Evolutionary conservation across 441 rosid genomes (phyloP), one percentile per base, ranked within the genome.

Genomic region (Adansonia rubrostipa): DNA sequence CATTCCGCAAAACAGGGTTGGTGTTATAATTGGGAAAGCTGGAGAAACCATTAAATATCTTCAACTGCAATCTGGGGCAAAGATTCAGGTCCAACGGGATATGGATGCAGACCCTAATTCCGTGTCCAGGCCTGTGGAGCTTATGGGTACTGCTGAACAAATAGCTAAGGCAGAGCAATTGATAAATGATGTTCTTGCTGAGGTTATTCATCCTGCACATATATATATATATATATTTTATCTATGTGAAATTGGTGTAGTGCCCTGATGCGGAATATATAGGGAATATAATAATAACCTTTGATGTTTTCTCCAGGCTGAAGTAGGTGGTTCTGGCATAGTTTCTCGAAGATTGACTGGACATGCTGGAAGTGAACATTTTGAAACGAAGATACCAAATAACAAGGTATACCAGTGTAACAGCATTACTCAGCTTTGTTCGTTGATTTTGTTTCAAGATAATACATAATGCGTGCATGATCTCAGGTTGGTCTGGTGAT

Each of bases 401-500:
- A 93, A 96, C 78, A 96, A 93, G 98, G 99, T 94, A 85, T 67
- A 10, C 48, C 42, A 10, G 7, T 42, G 67, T 54, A 63, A 36
- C 76, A 61, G 72, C 40, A 36, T 73, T 75, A 56, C 20, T 15
- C 17, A 9, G 14, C 53, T 84, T 20, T 56, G 45, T 58, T 51
- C n/a, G 42, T 64, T 71, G 56, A 60, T 14, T 56, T 56, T 75
- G 47, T 24, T 63, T 68, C 20, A 6, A 47, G 61, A 67, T 84
- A 53, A 66, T 77, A 80, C 80, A 60, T 79, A 65, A 87, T 71
- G 15, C 69, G 76, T 11, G 65, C 74, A 44, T 82, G 80, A 64
- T 83, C 78, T 79, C 89, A 97, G 99, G 99, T 97, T 85, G 99
- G 99, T 81, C 80, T 94, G 81, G 97, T 97, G 56, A 97, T 97